Conservation (phyloP, 2,329 filamentous ascomycete genomes). For the Ophiostoma fasciatum region DNA sequence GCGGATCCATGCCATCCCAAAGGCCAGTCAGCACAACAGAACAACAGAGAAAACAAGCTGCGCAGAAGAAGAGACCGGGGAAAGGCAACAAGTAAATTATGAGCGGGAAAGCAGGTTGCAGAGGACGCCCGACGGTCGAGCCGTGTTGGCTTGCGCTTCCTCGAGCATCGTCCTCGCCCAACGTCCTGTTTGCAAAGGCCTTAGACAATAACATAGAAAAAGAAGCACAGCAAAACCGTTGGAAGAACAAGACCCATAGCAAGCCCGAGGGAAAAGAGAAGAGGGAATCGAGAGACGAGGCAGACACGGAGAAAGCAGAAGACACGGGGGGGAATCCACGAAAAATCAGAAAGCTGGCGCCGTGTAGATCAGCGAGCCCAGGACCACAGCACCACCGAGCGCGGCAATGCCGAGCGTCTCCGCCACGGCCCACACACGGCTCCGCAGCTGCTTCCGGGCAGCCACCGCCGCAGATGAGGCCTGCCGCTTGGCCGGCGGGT, state of each 20-base stretch:
- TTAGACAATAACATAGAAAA: neutral
- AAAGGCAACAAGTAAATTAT: too few relatives aligned
- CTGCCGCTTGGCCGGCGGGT: constrained; percentile 7
- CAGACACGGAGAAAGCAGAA: neutral
- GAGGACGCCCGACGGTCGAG: too few relatives aligned
- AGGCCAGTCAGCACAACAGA: too few relatives aligned
- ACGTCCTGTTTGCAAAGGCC: neutral
- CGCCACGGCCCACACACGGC: constrained; percentile 4
- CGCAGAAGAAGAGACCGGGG: too few relatives aligned
- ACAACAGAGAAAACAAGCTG: too few relatives aligned
- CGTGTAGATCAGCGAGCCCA: constrained; percentile 24
- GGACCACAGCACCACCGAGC: constrained; percentile 21
- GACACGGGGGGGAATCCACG: neutral
- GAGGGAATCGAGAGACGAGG: neutral
- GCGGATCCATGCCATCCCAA: too few relatives aligned
- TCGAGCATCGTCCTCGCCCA: neutral
- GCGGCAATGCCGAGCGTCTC: constrained; percentile 21
- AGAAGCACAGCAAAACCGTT: neutral
- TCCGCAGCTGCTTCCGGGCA: constrained; percentile 1
- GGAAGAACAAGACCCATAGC: neutral
- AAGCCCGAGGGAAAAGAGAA: neutral
- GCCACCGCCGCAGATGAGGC: constrained; percentile 5
- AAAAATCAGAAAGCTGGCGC: constrained; percentile 14
- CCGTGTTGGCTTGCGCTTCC: too few relatives aligned
- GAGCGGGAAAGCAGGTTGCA: too few relatives aligned